Conservation (phyloP, 2,329 filamentous ascomycete genomes). For the Pseudogymnoascus sp. region DNA sequence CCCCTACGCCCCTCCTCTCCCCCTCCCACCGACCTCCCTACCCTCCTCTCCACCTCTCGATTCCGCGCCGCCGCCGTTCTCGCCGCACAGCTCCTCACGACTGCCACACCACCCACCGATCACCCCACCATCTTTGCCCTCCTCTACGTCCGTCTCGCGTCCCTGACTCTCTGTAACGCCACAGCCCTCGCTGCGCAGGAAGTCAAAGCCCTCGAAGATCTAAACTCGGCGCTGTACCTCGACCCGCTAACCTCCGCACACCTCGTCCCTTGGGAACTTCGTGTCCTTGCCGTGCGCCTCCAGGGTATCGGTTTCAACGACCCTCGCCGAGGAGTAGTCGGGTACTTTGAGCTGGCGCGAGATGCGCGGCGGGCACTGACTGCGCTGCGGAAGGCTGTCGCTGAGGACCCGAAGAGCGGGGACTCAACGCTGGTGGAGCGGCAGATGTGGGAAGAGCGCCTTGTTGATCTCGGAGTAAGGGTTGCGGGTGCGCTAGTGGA, state of each 20-base stretch:
- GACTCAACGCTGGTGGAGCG: slow-evolving; percentile 39
- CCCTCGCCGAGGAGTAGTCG: slow-evolving; percentile 74
- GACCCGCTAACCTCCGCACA: slow-evolving; percentile 48
- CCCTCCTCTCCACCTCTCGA: slow-evolving; percentile 63
- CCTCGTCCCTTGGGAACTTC: slow-evolving; percentile 79
- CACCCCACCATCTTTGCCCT: slow-evolving; percentile 62
- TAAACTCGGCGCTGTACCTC: slow-evolving; percentile 48
- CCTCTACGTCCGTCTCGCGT: slow-evolving; percentile 73
- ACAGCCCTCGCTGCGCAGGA: slow-evolving; percentile 61
- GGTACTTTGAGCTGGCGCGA: slow-evolving; percentile 77
- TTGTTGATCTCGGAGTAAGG: slow-evolving; percentile 65
- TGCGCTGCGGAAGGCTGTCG: slow-evolving; percentile 32
- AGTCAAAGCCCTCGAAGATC: slow-evolving; percentile 54
- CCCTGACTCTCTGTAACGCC: slow-evolving; percentile 70
- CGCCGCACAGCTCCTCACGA: slow-evolving; percentile 53
- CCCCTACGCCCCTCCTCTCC: slow-evolving; percentile 57
- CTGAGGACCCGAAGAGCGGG: slow-evolving; percentile 29
- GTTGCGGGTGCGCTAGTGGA: slow-evolving; percentile 63
- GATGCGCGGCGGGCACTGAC: slow-evolving; percentile 60
- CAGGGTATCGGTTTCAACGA: slow-evolving; percentile 84
- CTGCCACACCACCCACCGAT: slow-evolving; percentile 44
- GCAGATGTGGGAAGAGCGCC: slow-evolving; percentile 60
- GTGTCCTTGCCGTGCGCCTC: slow-evolving; percentile 73
- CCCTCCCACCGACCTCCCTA: slow-evolving; percentile 51
- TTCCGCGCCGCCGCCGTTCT: slow-evolving; percentile 72